phyloP scores from a whole-genome alignment of 306 rosid species.

The Glycine soja region DNA sequence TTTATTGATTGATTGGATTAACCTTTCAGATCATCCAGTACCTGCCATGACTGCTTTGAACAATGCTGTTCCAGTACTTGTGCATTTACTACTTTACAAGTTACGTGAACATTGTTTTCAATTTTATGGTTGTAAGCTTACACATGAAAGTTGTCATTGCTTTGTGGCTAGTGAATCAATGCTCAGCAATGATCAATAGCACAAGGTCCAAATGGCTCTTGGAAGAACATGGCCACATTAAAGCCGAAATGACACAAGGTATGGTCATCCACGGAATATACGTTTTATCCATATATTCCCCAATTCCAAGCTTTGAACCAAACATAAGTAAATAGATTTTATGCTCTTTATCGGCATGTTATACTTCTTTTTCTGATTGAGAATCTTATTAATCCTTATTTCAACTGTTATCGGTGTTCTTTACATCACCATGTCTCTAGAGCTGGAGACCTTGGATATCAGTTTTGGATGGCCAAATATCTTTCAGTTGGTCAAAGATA shows the following conservation, averaged over 20 bases:
- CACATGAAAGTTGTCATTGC: conserved; percentile 39
- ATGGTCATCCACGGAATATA: conserved; percentile 34
- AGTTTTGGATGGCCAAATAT: conserved; percentile 20
- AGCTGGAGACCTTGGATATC: conserved; percentile 19
- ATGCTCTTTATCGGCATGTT: conserved; percentile 9
- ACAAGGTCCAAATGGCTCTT: conserved; percentile 41
- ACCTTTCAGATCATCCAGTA: conserved; percentile 36
- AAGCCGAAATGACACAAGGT: conserved; percentile 44
- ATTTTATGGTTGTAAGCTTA: conserved; percentile 43
- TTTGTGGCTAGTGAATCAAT: conserved; percentile 44
- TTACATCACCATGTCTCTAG: neutral
- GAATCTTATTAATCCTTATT: conserved; percentile 8
- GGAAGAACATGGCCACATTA: conserved; percentile 43
- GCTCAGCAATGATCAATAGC: conserved; percentile 50
- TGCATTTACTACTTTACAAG: conserved; percentile 37
- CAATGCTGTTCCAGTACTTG: conserved; percentile 32
- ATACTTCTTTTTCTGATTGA: conserved; percentile 1
- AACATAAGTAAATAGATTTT: conserved; percentile 3
- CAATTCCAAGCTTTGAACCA: conserved; percentile 25
- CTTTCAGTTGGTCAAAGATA: conserved; percentile 18
- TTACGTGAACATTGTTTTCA: conserved; percentile 34
- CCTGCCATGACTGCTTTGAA: conserved; percentile 42
- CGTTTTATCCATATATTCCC: conserved; percentile 24
- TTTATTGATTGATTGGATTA: conserved; percentile 23
- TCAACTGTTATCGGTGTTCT: conserved; percentile 9